Conservation (phyloP, 345 rosid species). For the Garcia nutans region DNA sequence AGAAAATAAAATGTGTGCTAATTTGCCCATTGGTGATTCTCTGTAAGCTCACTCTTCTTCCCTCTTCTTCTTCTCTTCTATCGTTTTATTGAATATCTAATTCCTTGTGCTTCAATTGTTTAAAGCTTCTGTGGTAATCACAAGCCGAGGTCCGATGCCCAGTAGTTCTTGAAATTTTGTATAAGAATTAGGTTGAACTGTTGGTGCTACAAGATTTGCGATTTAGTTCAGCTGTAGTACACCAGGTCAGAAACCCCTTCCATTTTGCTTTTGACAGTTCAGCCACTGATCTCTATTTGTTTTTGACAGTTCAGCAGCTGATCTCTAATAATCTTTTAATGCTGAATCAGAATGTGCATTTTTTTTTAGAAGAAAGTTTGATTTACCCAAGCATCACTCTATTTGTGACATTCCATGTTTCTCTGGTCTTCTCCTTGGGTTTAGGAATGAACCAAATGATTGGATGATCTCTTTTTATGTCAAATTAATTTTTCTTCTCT, state of each 20-base stretch:
- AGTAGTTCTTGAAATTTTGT: no score
- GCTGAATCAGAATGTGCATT: neutral
- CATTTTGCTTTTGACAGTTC: no score
- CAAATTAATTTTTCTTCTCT: neutral
- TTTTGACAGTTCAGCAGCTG: neutral
- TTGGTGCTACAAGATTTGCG: constrained; percentile 68
- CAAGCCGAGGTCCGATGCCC: no score
- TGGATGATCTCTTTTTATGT: neutral
- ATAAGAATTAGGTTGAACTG: no score
- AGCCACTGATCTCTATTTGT: no score
- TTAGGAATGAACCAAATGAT: neutral
- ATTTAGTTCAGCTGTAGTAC: constrained; percentile 85
- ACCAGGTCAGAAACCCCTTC: constrained; percentile 53
- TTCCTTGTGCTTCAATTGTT: no score
- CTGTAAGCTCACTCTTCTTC: no score
- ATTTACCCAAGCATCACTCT: neutral
- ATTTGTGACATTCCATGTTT: neutral
- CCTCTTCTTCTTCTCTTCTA: no score
- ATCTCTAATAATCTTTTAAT: constrained; percentile 1
- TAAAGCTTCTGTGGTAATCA: no score
- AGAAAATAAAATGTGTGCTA: no score
- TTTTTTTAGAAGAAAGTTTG: neutral
- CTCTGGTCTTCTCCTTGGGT: neutral
- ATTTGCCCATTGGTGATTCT: no score
- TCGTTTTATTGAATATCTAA: no score